These are phyloP conservation scores for Amanita exitialis DNA, from an alignment of 768 basidiomycete genomes.

Conservation along the genomic window DNA sequence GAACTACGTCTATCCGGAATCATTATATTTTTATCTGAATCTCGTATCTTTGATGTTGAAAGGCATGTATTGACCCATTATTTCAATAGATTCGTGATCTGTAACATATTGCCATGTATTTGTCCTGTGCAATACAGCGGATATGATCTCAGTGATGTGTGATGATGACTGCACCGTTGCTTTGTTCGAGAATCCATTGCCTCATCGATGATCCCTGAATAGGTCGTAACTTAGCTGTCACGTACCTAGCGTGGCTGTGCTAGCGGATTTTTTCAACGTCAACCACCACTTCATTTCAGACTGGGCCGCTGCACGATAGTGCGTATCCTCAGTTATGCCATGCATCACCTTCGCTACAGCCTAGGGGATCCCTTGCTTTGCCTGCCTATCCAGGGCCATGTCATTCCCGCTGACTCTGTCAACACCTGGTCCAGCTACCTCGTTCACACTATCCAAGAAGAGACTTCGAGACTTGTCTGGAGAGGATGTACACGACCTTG, in stretches of 20 bases:
- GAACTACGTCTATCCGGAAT: conserved; percentile 83
- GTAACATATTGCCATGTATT: neutral
- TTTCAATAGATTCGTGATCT: conserved; percentile 1
- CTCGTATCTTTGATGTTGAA: conserved; percentile 9
- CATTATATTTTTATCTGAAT: conserved; percentile 71
- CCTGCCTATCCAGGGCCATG: neutral
- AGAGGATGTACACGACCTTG: neutral
- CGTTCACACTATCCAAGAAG: neutral
- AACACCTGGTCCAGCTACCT: neutral
- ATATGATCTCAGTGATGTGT: too few species aligned
- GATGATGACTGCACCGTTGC: too few species aligned
- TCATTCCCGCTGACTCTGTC: neutral
- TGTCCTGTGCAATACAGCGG: neutral
- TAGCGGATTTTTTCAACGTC: neutral
- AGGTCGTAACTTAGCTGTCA: neutral
- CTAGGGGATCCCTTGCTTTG: neutral
- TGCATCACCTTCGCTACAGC: neutral
- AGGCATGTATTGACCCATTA: conserved; percentile 7
- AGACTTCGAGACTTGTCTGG: neutral
- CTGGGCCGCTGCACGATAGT: neutral
- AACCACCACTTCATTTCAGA: neutral
- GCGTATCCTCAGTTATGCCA: neutral
- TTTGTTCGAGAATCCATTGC: too few species aligned
- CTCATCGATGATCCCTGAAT: too few species aligned
- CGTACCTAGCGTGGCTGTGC: neutral